These are phyloP conservation scores for Yamadazyma triangularis DNA, from an alignment of 1,139 yeast species.

Conservation along the genomic window DNA sequence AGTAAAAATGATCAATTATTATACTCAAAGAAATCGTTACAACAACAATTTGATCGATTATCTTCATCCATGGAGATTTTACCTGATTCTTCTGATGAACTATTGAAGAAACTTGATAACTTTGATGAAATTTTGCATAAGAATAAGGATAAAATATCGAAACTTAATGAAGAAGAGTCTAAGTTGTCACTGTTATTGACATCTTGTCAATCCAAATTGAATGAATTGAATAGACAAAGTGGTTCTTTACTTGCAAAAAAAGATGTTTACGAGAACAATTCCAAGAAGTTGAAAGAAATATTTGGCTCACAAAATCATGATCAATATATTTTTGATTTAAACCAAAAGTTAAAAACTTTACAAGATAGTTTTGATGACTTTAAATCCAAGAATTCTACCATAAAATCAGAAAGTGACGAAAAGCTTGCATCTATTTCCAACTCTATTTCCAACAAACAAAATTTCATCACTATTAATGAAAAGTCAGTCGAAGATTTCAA, in stretches of 20 bases:
- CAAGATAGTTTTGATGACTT: slow-evolving; percentile 6
- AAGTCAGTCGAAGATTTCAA: slow-evolving; percentile 11
- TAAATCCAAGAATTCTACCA: slow-evolving; percentile 6
- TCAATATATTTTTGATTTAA: slow-evolving; percentile 9
- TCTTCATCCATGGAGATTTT: slow-evolving; percentile 41
- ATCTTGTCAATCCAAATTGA: slow-evolving; percentile 27
- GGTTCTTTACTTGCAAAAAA: slow-evolving; percentile 59
- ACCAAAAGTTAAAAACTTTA: slow-evolving; percentile 3
- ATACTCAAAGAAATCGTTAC: slow-evolving; percentile 40
- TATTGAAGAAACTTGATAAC: slow-evolving; percentile 47
- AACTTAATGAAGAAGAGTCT: slow-evolving; percentile 10
- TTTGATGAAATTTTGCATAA: slow-evolving; percentile 46
- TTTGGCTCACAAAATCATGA: slow-evolving; percentile 9
- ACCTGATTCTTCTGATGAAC: slow-evolving; percentile 46
- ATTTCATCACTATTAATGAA: slow-evolving; percentile 3
- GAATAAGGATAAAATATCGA: slow-evolving; percentile 25
- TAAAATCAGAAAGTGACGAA: slow-evolving; percentile 12
- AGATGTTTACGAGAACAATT: slow-evolving; percentile 15
- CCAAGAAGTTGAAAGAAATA: slow-evolving; percentile 8
- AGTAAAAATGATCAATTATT: slow-evolving; percentile 58
- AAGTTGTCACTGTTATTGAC: slow-evolving; percentile 15
- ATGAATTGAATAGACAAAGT: slow-evolving; percentile 42
- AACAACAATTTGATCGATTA: slow-evolving; percentile 48
- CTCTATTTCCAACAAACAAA: slow-evolving; percentile 7
- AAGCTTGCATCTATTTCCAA: slow-evolving; percentile 9